A percentile compares a stretch with the other conserved stretches of the same genome.
phyloP scores from a whole-genome alignment of 1,284 basidiomycete genomes.

The Boletellus dicymbophilus region DNA sequence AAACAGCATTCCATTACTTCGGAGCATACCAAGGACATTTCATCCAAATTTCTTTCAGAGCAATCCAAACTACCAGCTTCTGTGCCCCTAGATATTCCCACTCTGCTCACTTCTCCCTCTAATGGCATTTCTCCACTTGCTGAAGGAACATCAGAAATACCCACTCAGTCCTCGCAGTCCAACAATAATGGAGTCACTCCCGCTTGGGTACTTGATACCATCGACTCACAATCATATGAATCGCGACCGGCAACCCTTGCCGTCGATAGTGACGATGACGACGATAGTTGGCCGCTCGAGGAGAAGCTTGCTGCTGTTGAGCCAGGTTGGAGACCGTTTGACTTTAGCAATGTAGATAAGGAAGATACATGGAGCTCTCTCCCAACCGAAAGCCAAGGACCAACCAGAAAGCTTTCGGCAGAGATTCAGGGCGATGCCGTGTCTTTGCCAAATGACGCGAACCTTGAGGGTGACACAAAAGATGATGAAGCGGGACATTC shows the following conservation, averaged over 20 bases:
- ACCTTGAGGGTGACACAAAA: conserved; percentile 5
- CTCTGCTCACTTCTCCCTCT: conserved; percentile 33
- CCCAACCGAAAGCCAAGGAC: conserved; percentile 53
- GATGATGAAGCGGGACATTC: conserved; percentile 30
- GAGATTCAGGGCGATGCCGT: conserved; percentile 13
- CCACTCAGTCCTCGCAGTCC: conserved; percentile 55
- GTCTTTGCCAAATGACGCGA: conserved; percentile 13
- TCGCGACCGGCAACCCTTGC: conserved; percentile 36
- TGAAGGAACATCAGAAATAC: conserved; percentile 36
- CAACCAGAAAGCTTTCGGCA: conserved; percentile 24
- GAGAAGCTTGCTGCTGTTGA: conserved; percentile 56
- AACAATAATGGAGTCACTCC: conserved; percentile 46
- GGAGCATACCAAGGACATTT: conserved; percentile 24
- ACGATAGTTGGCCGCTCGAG: conserved; percentile 74
- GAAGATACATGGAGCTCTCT: conserved; percentile 75
- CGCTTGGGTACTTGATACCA: conserved; percentile 55
- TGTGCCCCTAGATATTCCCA: conserved; percentile 46
- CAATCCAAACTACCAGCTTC: conserved; percentile 45
- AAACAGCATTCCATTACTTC: conserved; percentile 21
- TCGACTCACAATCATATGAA: conserved; percentile 36
- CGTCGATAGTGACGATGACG: conserved; percentile 66
- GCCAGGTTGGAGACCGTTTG: conserved; percentile 56
- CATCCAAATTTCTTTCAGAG: conserved; percentile 34
- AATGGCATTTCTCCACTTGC: conserved; percentile 18
- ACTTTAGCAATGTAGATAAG: conserved; percentile 39